Base-by-base conservation (phyloP, 1,139 yeast species). In the Geotrichum fermentans region DNA sequence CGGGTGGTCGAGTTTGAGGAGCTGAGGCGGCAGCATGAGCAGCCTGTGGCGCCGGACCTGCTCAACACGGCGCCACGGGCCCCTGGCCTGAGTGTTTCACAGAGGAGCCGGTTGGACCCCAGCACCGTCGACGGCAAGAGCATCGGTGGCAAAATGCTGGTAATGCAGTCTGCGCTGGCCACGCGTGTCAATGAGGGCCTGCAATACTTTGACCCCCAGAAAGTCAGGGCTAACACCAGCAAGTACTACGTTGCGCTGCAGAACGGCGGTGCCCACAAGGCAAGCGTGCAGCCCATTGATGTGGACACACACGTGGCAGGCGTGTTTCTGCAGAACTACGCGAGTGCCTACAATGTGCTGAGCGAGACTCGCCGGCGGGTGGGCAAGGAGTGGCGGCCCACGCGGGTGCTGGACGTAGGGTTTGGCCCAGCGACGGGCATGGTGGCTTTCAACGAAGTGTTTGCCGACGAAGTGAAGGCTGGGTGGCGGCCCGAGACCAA, bases 351-450 rank as follows among this genome's bases (percentile, higher is more conserved):
- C 52, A 87, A 83, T 55, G 88, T 83, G 0, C 67, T 92, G 41
- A 63, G 67, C 29, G 97, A 92, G 59, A 68, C 89, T 35, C 73
- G 78, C 55, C 75, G 77, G 45, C 71, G 94, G 45, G 53, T 62
- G 44, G 76, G 75, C 0, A 17, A 39, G n/a, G 72, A 68, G 0
- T 87, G 89, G 68, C 66, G 67, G 30, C 97, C 97, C 0, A 63
- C 73, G 29, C 71, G 77, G 14, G 77, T 92, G 0, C 71, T 92
- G 50, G 95, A 88, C 59, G 78, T 88, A 6, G 95, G 97, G 0
- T 82, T 77, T 61, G 98, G 98, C 0, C 97, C 98, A 0, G 94
- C 92, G 0, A 83, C 95, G 0, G 97, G 97, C 1, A 82, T 92
- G 71, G 72, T 90, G 8, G 98, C 95, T 0, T 71, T 89, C 52